Evolutionary conservation across 2,329 filamentous ascomycete genomes (phyloP), one percentile per base, ranked within the genome.

Genomic region (Pseudocercospora fijiensis): DNA sequence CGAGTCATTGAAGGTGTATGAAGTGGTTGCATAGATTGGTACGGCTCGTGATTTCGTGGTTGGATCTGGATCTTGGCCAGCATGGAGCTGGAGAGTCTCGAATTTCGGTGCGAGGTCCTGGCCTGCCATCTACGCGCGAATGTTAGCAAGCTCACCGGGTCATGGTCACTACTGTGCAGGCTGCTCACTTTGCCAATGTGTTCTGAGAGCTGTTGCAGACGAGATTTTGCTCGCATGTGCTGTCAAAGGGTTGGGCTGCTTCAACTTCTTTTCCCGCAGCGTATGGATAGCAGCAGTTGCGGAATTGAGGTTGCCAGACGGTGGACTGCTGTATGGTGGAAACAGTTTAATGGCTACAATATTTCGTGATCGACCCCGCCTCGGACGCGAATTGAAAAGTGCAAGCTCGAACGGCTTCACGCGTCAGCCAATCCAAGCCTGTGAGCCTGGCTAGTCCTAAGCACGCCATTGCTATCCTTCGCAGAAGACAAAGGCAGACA

Each of bases 11-110:
- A 99, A 99, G 59, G 87, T 87, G 79, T 83, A 99, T 74, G 92
- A 96, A 89, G 76, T 94, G 4, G 93, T 93, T 13, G 94, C 92
- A 77, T 98, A 98, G 76, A 99, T 98, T 60, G 95, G 95, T 8
- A 97, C 92, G 53, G 94, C 95, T 73, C 95, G 88, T 26, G 95
- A 85, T 65, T 96, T 94, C 66, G 94, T 96, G 1, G 88, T 78
- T 26, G 90, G 80, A 76, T 98, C 95, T 24, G 91, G 87, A 72
- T 88, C 83, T 71, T 96, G 91, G 57, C 76, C 92, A 63, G 81
- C 81, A 66, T 83, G 81, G 67, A 83, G 73, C 73, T 83, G 81
- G 72, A 83, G 77, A 70, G 81, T 82, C 77, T 83, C 81, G 60
- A 83, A 83, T 69, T 77, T 77, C 65, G 77, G 78, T 51, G 76